Base-by-base conservation (phyloP, 1,284 basidiomycete genomes). In the Moesziomyces globuligerus region DNA sequence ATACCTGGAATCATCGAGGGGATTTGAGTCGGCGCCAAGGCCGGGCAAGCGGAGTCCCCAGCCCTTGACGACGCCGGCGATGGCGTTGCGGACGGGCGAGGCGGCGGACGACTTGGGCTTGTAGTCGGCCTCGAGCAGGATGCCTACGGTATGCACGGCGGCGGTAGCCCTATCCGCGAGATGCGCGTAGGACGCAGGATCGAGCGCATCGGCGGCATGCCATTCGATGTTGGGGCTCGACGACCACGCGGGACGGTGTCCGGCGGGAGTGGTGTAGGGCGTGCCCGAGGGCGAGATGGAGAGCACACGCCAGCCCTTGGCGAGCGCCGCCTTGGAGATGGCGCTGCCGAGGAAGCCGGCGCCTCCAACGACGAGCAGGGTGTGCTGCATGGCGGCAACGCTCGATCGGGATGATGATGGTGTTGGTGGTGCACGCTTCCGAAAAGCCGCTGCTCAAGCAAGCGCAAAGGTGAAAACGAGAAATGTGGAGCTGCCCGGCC, bases 311-410 rank as follows among this genome's bases (percentile, higher is more conserved):
- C 93, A 89, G 1, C 94, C 94, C 54, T 88, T 88, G 21, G 89
- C 86, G 18, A 97, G 85, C 9, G 93, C 94, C 17, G 89, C 87
- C 81, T 89, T 91, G 85, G 93, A 96, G 36, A 98, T 88, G 7
- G 94, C 90, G 23, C 94, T 96, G 55, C 95, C 94, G 71, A 97
- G 88, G 85, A 95, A 97, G 13, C 94, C 94, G 83, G 96, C 96
- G 28, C 94, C 94, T 18, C 94, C 94, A 1, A 96, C 88, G 28
- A 97, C 93, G 13, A 80, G 60, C 8, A 81, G 34, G 3, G 70
- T 72, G 26, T 61, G 64, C 48, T 66, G 62, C 49, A 32, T 32
- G 29, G 29, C 29, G 13, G 13, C n/a, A n/a, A n/a, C n/a, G n/a
- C n/a, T n/a, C n/a, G n/a, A n/a, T n/a, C n/a, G 32, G 15, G 25